phyloP scores from a whole-genome alignment of 106 monocot species.

The Phalaenopsis aphrodite region DNA sequence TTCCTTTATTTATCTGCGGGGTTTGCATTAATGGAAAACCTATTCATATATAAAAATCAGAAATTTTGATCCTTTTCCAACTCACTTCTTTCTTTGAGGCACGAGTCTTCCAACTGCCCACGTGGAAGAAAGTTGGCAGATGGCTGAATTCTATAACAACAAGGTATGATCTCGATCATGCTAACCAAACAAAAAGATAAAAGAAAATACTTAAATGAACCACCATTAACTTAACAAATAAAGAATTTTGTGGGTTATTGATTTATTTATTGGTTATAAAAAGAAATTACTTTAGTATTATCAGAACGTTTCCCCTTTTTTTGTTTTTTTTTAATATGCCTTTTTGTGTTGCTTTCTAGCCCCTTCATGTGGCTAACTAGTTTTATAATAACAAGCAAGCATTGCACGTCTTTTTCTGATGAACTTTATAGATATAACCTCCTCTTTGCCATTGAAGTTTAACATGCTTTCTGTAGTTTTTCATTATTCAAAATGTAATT shows the following conservation, averaged over 20 bases:
- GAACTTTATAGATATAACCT: neutral
- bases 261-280: neutral
- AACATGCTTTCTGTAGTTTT: neutral
- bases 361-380: neutral
- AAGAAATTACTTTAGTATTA: no score
- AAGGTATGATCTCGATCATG: constrained; percentile 41
- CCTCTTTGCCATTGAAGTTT: neutral
- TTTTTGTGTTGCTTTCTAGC: neutral
- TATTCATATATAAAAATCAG: neutral
- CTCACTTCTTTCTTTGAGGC: constrained; percentile 30
- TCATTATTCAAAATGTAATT: neutral
- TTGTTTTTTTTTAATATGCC: neutral
- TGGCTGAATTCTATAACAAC: constrained; percentile 97
- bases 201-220: neutral
- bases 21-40: neutral
- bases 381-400: neutral
- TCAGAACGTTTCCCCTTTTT: neutral
- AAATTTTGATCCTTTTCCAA: constrained; percentile 1
- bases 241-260: neutral
- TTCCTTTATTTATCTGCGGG: neutral
- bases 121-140: constrained; percentile 99
- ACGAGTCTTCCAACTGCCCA: constrained; percentile 90
- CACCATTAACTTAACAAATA: neutral
- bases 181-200: neutral
- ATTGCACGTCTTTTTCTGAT: neutral